These are phyloP conservation scores for Pichia sp. DNA, from an alignment of 1,139 yeast species.

Conservation along the genomic window DNA sequence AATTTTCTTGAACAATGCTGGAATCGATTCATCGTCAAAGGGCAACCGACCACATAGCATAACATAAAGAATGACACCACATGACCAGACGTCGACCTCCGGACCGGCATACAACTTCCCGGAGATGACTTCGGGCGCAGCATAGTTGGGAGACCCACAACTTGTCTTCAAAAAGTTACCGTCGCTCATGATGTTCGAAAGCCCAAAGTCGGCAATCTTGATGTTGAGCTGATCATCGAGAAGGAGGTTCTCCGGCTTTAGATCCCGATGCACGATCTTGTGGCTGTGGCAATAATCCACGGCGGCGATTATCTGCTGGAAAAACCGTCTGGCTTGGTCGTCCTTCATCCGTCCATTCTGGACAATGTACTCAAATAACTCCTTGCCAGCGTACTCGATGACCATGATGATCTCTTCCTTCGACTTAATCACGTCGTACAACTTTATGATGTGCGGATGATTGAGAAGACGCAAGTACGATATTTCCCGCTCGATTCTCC, in stretches of 20 bases:
- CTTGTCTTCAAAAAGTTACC: conserved; percentile 94
- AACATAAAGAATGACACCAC: conserved; percentile 93
- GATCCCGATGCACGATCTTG: conserved; percentile 94
- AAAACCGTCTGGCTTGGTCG: conserved; percentile 88
- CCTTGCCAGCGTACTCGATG: conserved; percentile 94
- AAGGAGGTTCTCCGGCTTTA: conserved; percentile 89
- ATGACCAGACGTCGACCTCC: conserved; percentile 98
- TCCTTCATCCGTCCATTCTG: conserved; percentile 95
- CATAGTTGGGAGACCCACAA: conserved; percentile 97
- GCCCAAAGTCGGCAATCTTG: conserved; percentile 95
- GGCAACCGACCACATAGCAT: conserved; percentile 97
- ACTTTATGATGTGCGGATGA: conserved; percentile 95
- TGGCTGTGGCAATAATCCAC: conserved; percentile 98
- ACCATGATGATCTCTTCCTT: conserved; percentile 98
- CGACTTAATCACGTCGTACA: conserved; percentile 93
- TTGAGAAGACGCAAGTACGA: conserved; percentile 82
- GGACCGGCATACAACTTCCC: conserved; percentile 98
- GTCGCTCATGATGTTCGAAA: conserved; percentile 95
- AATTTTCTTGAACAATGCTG: conserved; percentile 91
- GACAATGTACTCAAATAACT: conserved; percentile 91
- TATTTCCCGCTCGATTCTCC: conserved; percentile 91
- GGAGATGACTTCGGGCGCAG: conserved; percentile 96
- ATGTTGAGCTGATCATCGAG: conserved; percentile 89
- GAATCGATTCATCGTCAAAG: conserved; percentile 95
- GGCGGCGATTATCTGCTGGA: conserved; percentile 96